phyloP scores from a whole-genome alignment of 305 asterid species.

The Rubia balearica region DNA sequence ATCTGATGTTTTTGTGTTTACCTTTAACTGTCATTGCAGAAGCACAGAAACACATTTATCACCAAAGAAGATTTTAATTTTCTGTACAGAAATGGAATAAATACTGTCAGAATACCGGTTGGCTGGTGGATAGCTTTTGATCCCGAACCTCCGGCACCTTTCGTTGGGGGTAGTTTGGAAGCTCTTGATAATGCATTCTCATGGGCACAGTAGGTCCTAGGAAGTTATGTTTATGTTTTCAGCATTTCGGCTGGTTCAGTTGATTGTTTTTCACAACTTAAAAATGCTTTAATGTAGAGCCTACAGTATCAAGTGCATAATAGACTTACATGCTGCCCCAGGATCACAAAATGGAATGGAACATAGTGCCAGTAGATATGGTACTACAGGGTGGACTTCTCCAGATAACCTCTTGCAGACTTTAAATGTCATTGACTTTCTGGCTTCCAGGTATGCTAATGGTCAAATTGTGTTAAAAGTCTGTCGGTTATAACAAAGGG shows the following conservation, averaged over 20 bases:
- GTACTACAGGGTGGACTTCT: slow-evolving; percentile 69
- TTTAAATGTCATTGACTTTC: slow-evolving; percentile 52
- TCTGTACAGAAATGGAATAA: slow-evolving; percentile 59
- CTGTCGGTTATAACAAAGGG: no score
- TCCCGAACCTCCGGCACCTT: slow-evolving; percentile 65
- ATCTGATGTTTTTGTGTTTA: slow-evolving; percentile 13
- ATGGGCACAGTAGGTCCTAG: slow-evolving; percentile 66
- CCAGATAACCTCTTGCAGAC: slow-evolving; percentile 42
- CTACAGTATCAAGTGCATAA: slow-evolving; percentile 59
- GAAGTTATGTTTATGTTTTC: slow-evolving; percentile 8
- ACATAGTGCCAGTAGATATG: slow-evolving; percentile 82
- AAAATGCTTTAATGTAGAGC: slow-evolving; percentile 35
- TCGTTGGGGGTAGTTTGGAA: slow-evolving; percentile 53
- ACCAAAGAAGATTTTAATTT: slow-evolving; percentile 58
- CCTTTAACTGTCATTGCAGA: slow-evolving; percentile 40
- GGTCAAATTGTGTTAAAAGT: no score
- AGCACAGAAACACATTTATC: slow-evolving; percentile 56
- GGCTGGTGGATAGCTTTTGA: slow-evolving; percentile 89
- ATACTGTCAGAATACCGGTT: slow-evolving; percentile 74
- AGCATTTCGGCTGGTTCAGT: slow-evolving; percentile 10
- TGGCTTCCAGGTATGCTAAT: slow-evolving; percentile 59
- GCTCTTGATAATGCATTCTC: slow-evolving; percentile 76
- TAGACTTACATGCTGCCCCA: slow-evolving; percentile 85
- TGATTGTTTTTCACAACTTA: slow-evolving; percentile 7
- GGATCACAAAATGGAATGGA: slow-evolving; percentile 86